Conservation (phyloP, 768 basidiomycete genomes). For the Rhodotorula babjevae region DNA sequence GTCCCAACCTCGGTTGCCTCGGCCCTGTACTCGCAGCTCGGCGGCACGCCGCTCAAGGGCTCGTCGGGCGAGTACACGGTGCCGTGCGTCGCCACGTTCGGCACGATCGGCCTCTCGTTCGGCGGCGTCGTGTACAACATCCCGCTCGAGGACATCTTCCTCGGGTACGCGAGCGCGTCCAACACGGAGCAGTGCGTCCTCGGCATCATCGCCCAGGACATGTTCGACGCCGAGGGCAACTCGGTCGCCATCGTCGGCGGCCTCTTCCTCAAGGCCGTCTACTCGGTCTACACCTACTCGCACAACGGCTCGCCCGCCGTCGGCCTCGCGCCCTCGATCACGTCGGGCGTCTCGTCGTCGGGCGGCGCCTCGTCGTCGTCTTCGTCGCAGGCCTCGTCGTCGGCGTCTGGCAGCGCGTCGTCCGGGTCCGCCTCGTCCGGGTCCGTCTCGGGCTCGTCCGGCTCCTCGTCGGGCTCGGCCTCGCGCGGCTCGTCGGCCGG, state of each 20-base stretch:
- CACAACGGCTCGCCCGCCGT: slow-evolving; percentile 36
- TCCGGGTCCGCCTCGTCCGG: not conserved
- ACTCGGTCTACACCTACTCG: slow-evolving; percentile 38
- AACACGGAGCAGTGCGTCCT: slow-evolving; percentile 28
- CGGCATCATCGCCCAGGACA: slow-evolving; percentile 32
- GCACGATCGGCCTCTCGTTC: slow-evolving; percentile 28
- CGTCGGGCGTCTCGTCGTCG: slow-evolving; percentile 12
- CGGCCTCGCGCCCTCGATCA: slow-evolving; percentile 32
- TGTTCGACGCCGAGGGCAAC: slow-evolving; percentile 29
- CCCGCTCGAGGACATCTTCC: slow-evolving; percentile 34
- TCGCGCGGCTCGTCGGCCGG: not conserved
- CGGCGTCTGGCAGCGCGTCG: not conserved
- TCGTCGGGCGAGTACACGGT: slow-evolving; percentile 26
- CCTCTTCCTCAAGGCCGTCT: slow-evolving; percentile 33
- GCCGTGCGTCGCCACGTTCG: slow-evolving; percentile 29
- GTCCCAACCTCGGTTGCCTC: slow-evolving; percentile 25
- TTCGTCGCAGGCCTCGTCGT: not conserved
- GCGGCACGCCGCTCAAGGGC: slow-evolving; percentile 20
- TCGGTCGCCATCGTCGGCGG: slow-evolving; percentile 25
- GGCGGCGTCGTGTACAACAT: slow-evolving; percentile 30
- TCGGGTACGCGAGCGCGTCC: slow-evolving; percentile 27
- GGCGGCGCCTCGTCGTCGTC: not conserved
- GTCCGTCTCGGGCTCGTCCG: not conserved
- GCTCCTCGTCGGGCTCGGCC: not conserved
- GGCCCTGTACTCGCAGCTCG: slow-evolving; percentile 29